phyloP scores from a whole-genome alignment of 1,284 basidiomycete genomes.

The Coniferiporia sulphurascens region DNA sequence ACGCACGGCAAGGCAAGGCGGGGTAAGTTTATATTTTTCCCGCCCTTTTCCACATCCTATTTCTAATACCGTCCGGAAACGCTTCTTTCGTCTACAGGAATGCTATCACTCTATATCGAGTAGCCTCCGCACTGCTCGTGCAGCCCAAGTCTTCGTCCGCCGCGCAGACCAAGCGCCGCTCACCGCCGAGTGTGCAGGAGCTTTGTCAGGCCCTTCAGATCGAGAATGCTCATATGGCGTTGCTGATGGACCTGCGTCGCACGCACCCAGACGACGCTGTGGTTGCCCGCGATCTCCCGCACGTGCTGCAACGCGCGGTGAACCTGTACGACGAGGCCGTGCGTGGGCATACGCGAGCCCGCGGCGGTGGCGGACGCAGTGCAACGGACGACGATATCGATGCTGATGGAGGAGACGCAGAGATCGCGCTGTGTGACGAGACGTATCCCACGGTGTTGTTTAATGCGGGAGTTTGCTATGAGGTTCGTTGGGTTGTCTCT shows the following conservation, averaged over 20 bases:
- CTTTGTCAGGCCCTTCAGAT: not conserved
- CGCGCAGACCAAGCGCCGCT: not conserved
- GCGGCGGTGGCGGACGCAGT: conserved; percentile 19
- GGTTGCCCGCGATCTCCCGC: conserved; percentile 43
- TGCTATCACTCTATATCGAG: conserved; percentile 62
- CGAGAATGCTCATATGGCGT: conserved; percentile 9
- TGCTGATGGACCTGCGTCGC: conserved; percentile 6
- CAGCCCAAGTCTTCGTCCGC: not conserved
- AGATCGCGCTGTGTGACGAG: conserved; percentile 44
- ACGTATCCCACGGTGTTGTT: conserved; percentile 56
- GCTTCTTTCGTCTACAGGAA: not conserved
- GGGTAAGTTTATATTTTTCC: conserved; percentile 42
- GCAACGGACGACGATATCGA: not conserved
- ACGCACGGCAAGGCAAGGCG: conserved; percentile 49
- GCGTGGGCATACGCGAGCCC: conserved; percentile 39
- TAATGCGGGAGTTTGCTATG: conserved; percentile 50
- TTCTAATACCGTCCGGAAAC: not conserved
- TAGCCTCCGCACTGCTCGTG: conserved; percentile 31
- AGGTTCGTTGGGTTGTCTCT: conserved; percentile 28
- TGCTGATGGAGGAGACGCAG: conserved; percentile 17
- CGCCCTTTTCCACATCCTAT: conserved; percentile 8
- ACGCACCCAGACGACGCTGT: conserved; percentile 33
- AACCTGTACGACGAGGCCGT: conserved; percentile 44
- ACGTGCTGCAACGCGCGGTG: conserved; percentile 38
- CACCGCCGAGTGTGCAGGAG: not conserved